Percentiles rank a stretch among this genome's conserved stretches.
phyloP scores from a whole-genome alignment of 2,329 filamentous ascomycete genomes.

The Colletotrichum costaricense region DNA sequence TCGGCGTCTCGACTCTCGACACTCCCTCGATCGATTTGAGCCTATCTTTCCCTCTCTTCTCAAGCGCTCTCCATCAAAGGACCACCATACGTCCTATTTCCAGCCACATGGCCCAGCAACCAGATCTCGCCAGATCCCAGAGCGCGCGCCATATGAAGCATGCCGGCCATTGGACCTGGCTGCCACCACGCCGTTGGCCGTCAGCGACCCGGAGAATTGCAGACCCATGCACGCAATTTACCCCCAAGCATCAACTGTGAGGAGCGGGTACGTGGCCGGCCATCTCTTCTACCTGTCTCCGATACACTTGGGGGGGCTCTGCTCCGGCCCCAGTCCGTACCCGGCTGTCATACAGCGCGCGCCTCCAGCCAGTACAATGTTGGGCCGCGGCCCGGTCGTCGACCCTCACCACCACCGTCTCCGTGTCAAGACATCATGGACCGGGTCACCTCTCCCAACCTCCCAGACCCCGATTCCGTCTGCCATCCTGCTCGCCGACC shows the following conservation, averaged over 20 bases:
- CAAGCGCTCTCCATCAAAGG: conserved; percentile 27
- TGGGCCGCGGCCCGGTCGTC: conserved; percentile 18
- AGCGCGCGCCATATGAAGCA: conserved; percentile 37
- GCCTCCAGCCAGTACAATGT: conserved; percentile 19
- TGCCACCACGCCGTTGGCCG: conserved; percentile 12
- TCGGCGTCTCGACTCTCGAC: conserved; percentile 31
- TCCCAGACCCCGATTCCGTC: background rate
- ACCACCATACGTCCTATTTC: background rate
- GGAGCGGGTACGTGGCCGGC: background rate
- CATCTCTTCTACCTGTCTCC: conserved; percentile 6
- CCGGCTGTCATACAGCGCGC: conserved; percentile 23
- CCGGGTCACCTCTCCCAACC: background rate
- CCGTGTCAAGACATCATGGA: conserved; percentile 11
- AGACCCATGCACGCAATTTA: conserved; percentile 18
- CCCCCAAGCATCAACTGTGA: background rate
- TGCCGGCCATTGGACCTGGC: conserved; percentile 5
- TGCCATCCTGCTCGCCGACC: background rate
- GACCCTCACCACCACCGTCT: conserved; percentile 6
- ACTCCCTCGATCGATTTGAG: conserved; percentile 8
- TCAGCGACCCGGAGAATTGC: conserved; percentile 23
- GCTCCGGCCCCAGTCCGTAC: conserved; percentile 7
- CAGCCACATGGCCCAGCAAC: conserved; percentile 14
- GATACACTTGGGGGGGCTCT: background rate
- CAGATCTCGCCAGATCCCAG: conserved; percentile 1
- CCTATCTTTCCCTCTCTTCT: conserved; percentile 20